phyloP scores from a whole-genome alignment of 495 filamentous ascomycete genomes.

The Aspergillus taichungensis region DNA sequence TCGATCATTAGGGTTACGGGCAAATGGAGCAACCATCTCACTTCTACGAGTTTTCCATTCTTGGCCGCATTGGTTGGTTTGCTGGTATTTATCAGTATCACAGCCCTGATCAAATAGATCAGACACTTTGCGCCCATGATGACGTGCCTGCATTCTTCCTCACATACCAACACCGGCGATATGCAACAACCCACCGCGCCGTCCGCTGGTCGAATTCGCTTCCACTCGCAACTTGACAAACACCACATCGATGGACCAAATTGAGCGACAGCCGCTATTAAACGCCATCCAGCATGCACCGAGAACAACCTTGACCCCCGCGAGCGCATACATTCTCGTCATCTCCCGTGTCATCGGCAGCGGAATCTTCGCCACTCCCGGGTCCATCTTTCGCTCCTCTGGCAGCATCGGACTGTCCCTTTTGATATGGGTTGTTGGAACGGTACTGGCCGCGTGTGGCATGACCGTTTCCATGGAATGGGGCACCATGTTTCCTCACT shows the following conservation, averaged over 20 bases:
- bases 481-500: conserved; percentile 63
- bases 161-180: too few relatives aligned
- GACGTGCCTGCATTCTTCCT: too few relatives aligned
- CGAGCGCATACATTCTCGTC: conserved; percentile 63
- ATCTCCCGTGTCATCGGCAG: conserved; percentile 68
- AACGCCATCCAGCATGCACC: not conserved
- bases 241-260: conserved; percentile 8
- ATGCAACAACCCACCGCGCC: not conserved
- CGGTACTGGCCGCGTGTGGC: conserved; percentile 50
- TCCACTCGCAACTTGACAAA: not conserved
- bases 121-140: too few relatives aligned
- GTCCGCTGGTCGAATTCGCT: not conserved
- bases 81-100: too few relatives aligned
- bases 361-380: conserved; percentile 69
- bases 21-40: too few relatives aligned
- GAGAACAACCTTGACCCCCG: conserved; percentile 45
- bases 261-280: conserved; percentile 23
- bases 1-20: too few relatives aligned
- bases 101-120: too few relatives aligned
- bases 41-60: too few relatives aligned
- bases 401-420: conserved; percentile 61
- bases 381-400: conserved; percentile 54
- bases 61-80: too few relatives aligned
- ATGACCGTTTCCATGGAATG: conserved; percentile 57
- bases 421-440: conserved; percentile 55